phyloP scores from a whole-genome alignment of 73 alveolate genomes.

The Tetrahymena elliotti region DNA sequence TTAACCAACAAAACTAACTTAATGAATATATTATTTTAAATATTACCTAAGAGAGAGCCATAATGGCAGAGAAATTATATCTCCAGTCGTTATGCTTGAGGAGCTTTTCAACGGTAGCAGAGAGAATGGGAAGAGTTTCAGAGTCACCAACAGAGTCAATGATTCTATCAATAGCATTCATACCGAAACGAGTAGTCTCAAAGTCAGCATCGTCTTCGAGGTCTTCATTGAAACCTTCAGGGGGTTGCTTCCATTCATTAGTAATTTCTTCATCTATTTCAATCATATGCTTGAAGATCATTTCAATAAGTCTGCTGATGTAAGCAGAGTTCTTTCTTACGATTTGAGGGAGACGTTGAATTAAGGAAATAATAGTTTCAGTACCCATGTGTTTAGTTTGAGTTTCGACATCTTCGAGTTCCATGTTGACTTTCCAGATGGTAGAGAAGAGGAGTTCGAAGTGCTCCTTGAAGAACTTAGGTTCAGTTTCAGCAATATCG shows the following conservation, averaged over 20 bases:
- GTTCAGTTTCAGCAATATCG: slow-evolving; percentile 79
- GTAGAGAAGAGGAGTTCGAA: slow-evolving; percentile 48
- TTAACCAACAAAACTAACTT: neutral
- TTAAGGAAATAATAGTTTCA: slow-evolving; percentile 63
- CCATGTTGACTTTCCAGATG: slow-evolving; percentile 49
- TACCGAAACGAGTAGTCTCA: slow-evolving; percentile 85
- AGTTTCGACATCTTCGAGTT: slow-evolving; percentile 45
- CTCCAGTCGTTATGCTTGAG: slow-evolving; percentile 77
- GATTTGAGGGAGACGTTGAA: slow-evolving; percentile 63
- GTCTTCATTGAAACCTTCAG: slow-evolving; percentile 71
- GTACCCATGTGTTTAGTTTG: slow-evolving; percentile 62
- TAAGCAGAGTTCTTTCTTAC: slow-evolving; percentile 52
- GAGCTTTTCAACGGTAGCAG: slow-evolving; percentile 48
- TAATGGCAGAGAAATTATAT: slow-evolving; percentile 69
- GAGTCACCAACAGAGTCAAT: slow-evolving; percentile 79
- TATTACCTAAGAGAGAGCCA: slow-evolving; percentile 69
- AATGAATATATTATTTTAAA: neutral
- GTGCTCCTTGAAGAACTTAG: slow-evolving; percentile 64
- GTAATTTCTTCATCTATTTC: slow-evolving; percentile 63
- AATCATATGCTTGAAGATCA: slow-evolving; percentile 70
- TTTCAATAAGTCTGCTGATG: slow-evolving; percentile 54
- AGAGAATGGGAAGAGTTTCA: slow-evolving; percentile 57
- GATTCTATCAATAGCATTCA: slow-evolving; percentile 82
- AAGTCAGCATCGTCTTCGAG: slow-evolving; percentile 77
- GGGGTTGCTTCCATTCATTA: slow-evolving; percentile 77